Conservation (phyloP, 208 protist species). For the Wallacemonas sp. region DNA sequence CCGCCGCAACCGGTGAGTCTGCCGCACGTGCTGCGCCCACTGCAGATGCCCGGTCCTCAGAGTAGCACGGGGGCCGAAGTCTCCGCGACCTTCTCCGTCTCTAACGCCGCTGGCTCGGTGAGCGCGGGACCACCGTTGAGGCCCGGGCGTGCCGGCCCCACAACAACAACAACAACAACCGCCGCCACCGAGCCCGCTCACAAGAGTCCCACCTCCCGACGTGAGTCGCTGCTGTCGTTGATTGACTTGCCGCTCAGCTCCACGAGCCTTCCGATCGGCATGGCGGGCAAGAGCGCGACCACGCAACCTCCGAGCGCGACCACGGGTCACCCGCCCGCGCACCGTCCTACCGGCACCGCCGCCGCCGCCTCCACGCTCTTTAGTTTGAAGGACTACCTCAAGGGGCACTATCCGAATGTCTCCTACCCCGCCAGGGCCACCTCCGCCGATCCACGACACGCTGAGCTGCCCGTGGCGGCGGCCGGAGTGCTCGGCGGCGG, state of each 20-base stretch:
- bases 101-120: no score
- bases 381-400: constrained; percentile 8
- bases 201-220: no score
- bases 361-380: not conserved
- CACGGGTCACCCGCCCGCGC: no score
- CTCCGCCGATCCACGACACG: not conserved
- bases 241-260: not conserved
- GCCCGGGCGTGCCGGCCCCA: no score
- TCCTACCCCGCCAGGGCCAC: not conserved
- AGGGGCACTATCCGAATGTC: not conserved
- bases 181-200: no score
- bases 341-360: not conserved
- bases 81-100: not conserved
- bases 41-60: constrained; percentile 2
- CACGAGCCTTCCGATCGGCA: not conserved
- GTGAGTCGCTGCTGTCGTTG: constrained; percentile 7
- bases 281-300: no score
- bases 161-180: not conserved
- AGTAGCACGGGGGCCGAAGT: not conserved
- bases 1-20: not conserved
- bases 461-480: not conserved
- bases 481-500: not conserved
- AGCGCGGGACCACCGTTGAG: not conserved
- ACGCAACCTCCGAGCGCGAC: no score
- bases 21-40: not conserved